Evolutionary conservation across 2,329 filamentous ascomycete genomes (phyloP).

Genomic region (Nothomitra cinnamomea): DNA sequence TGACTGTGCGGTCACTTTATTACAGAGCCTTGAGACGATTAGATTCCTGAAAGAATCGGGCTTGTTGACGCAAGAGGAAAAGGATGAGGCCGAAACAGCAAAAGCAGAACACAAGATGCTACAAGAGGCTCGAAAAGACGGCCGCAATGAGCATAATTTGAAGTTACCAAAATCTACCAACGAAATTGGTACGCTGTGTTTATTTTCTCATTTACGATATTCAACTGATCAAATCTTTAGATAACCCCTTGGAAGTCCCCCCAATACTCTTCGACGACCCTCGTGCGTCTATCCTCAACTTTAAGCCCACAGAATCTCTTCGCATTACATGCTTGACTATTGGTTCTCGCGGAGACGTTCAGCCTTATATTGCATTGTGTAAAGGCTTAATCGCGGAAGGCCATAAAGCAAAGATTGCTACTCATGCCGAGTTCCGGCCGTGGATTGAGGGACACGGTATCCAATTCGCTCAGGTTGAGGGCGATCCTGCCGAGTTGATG

Average conservation of each 20-base stretch:
- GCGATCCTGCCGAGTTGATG: slow-evolving; percentile 90
- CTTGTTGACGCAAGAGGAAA: slow-evolving; percentile 48
- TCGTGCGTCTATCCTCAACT: slow-evolving; percentile 72
- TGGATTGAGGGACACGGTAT: slow-evolving; percentile 93
- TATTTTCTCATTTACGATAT: background rate
- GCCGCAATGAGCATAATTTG: slow-evolving; percentile 22
- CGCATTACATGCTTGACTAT: slow-evolving; percentile 89
- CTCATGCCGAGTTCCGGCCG: slow-evolving; percentile 71
- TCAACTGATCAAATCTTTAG: background rate
- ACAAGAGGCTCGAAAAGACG: slow-evolving; percentile 48
- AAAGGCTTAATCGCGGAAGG: slow-evolving; percentile 80
- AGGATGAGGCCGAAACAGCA: slow-evolving; percentile 54
- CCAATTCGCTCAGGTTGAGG: slow-evolving; percentile 74
- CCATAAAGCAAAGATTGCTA: slow-evolving; percentile 74
- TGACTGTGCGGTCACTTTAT: slow-evolving; percentile 69
- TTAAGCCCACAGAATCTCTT: slow-evolving; percentile 67
- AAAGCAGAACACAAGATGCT: slow-evolving; percentile 68
- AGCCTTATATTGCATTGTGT: slow-evolving; percentile 92
- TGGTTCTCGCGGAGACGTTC: slow-evolving; percentile 86
- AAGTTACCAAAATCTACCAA: slow-evolving; percentile 17
- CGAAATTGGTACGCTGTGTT: slow-evolving; percentile 9
- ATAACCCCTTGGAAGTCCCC: slow-evolving; percentile 36
- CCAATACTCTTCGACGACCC: slow-evolving; percentile 82
- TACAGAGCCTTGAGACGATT: slow-evolving; percentile 57
- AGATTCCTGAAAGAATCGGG: slow-evolving; percentile 55